Base-by-base conservation (phyloP, 345 rosid genomes). In the Salix udensis region DNA sequence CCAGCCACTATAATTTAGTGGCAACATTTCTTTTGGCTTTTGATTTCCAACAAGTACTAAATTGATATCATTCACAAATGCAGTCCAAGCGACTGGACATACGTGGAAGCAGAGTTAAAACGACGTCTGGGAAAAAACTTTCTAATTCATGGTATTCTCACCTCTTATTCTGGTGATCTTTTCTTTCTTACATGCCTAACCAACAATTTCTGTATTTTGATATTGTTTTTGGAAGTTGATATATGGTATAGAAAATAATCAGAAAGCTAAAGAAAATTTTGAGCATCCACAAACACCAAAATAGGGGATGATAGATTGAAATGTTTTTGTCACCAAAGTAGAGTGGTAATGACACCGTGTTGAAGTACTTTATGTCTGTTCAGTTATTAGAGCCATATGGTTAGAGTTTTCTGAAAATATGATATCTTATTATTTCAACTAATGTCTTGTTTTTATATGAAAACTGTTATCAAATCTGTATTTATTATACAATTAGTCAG, bases 81-180 rank as follows among this genome's bases (percentile, higher is more conserved):
- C 88, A 95, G 98, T 87, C 96, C 97, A 55, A 90, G 91, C 73
- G 98, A 96, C 80, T 95, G 99, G 99, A 91, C 86, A 71, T 95
- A 93, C 40, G 91, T 90, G n/a, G 93, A 95, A 82, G 92, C 93
- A 71, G 99, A 96, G 88, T 86, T 96, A 78, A 93, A 91, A 89
- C 84, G 82, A 83, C 92, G 94, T 60, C 91, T 96, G 75, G 99
- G 99, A 65, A 85, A 87, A 79, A 91, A 88, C 78, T 93, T 93
- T 84, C 77, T 96, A 77, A 86, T 96, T n/a, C 86, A 93, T 82
- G 93, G 98, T 95, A 87, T 71, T 77, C 65, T 65, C 46, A 24
- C 73, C 18, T 70, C 72, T 21, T 34, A 24, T 42, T 42, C 68
- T 46, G 53, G 31, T 23, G 13, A 37, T 65, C 23, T 62, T 55